Evolutionary conservation across 352 stramenopile species (phyloP), one percentile per base, ranked within the genome.

Genomic region (Phytophthora cajani): DNA sequence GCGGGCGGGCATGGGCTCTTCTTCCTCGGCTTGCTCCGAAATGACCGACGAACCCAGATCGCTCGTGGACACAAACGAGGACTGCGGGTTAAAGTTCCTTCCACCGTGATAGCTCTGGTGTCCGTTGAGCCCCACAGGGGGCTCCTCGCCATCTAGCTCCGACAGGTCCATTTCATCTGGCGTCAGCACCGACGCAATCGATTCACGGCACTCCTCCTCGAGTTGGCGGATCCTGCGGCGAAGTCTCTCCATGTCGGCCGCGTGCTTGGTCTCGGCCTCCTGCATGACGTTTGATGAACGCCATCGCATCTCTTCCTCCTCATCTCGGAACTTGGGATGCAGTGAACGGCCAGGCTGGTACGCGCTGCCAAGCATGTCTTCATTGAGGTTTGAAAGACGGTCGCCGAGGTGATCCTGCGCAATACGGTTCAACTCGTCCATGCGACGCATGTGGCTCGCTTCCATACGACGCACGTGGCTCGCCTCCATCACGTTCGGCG

Each of bases 401-500:
- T 75, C 72, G 19, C 79, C 81, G 7, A 80, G 69, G 61, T 82
- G 70, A 36, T 84, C 81, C 33, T 85, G 32, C 44, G 81, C 81
- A 27, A 89, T 85, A 12, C 58, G 71, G 32, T 85, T 85, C 17
- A 88, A 62, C 58, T 88, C 78, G n/a, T 78, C 80, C 82, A 89
- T 89, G 10, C 82, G 80, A 38, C 77, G 76, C 25, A 73, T 58
- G 54, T 89, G 81, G 30, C 71, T 81, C n/a, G 64, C 70, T 65
- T 87, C 74, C 14, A 87, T 71, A 62, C 82, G 80, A 44, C 77
- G 76, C 25, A 73, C 56, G 57, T 89, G 81, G 30, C 71, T 81
- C 16, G 64, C 70, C 63, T 87, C 74, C 79, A 87, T 82, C 53
- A 69, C 67, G 27, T 71, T 64, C 0, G 77, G 80, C 12, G 77